A percentile compares a stretch with the other conserved stretches of the same genome.
Evolutionary conservation across 148 eudicot species (phyloP).

Genomic region (Bassia scoparia): DNA sequence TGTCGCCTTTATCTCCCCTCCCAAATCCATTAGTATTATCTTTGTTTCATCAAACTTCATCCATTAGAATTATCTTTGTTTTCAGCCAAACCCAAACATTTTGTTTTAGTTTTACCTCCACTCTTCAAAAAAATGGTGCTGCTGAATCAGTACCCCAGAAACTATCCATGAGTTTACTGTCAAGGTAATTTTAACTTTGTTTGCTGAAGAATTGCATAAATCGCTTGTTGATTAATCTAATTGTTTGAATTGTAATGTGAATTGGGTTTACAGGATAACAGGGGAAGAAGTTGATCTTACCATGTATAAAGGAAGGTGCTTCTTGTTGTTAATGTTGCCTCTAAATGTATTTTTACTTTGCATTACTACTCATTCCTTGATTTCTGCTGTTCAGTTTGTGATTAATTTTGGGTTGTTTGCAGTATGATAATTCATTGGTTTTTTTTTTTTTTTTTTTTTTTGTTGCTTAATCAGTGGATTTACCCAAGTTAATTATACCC

Average conservation of each 20-base stretch:
- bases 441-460: not conserved
- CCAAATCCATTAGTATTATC: too few species aligned
- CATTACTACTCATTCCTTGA: too few species aligned
- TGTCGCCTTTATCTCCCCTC: too few species aligned
- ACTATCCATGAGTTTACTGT: constrained; percentile 65
- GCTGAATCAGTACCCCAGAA: constrained; percentile 49
- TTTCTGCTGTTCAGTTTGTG: not conserved
- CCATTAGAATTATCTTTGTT: too few species aligned
- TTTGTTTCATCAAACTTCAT: too few species aligned
- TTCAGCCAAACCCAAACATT: too few species aligned
- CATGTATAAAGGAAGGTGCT: constrained; percentile 73
- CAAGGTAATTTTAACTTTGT: constrained; percentile 35
- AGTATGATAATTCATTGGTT: constrained; percentile 12
- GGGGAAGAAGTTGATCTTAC: constrained; percentile 67
- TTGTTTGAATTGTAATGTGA: not conserved
- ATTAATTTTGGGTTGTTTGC: not conserved
- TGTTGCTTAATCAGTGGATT: constrained; percentile 51
- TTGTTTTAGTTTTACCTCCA: not conserved
- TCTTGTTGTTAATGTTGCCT: constrained; percentile 87
- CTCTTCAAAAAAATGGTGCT: constrained; percentile 45
- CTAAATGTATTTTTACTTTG: constrained; percentile 52
- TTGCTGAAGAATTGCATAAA: not conserved
- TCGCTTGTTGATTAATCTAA: not conserved
- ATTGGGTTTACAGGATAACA: constrained; percentile 45
- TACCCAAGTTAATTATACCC: constrained; percentile 69